A percentile compares a stretch with the other conserved stretches of the same genome.
These are phyloP conservation scores for Trametes gibbosa DNA, from an alignment of 768 basidiomycete species.

Conservation along the genomic window DNA sequence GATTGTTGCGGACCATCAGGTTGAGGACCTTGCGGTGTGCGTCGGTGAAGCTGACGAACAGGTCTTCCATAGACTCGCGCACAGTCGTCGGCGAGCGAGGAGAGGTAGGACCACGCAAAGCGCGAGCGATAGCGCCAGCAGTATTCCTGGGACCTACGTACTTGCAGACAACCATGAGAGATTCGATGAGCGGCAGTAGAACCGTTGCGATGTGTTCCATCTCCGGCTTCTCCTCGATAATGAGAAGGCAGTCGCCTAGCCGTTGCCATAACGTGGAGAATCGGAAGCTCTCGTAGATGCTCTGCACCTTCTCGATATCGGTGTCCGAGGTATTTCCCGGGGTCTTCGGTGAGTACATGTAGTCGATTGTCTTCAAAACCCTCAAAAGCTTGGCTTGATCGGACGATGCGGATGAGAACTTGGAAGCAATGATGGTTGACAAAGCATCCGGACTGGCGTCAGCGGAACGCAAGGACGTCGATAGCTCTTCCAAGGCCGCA, in stretches of 20 bases:
- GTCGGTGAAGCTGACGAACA: conserved; percentile 93
- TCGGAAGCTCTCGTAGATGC: conserved; percentile 88
- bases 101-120: conserved; percentile 62
- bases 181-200: conserved; percentile 90
- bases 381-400: conserved; percentile 95
- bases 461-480: conserved; percentile 55
- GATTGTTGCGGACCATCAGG: conserved; percentile 97
- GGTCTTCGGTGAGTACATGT: conserved; percentile 77
- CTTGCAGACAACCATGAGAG: conserved; percentile 98
- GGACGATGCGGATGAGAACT: conserved; percentile 92
- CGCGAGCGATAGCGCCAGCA: conserved; percentile 43
- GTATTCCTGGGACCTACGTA: conserved; percentile 73
- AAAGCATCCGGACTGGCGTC: conserved; percentile 46
- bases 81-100: conserved; percentile 66
- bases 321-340: conserved; percentile 42
- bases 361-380: conserved; percentile 95
- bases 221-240: conserved; percentile 77
- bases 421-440: conserved; percentile 71
- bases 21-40: conserved; percentile 92
- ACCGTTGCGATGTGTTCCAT: conserved; percentile 90
- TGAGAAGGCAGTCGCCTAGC: conserved; percentile 83
- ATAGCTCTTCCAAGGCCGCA: conserved; percentile 75
- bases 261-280: conserved; percentile 87
- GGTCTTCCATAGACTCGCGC: conserved; percentile 79
- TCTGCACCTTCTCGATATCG: conserved; percentile 79